Percentiles rank a stretch among this genome's conserved stretches.
Evolutionary conservation across 208 protist species (phyloP).

Genomic region (Leishmania mexicana): DNA sequence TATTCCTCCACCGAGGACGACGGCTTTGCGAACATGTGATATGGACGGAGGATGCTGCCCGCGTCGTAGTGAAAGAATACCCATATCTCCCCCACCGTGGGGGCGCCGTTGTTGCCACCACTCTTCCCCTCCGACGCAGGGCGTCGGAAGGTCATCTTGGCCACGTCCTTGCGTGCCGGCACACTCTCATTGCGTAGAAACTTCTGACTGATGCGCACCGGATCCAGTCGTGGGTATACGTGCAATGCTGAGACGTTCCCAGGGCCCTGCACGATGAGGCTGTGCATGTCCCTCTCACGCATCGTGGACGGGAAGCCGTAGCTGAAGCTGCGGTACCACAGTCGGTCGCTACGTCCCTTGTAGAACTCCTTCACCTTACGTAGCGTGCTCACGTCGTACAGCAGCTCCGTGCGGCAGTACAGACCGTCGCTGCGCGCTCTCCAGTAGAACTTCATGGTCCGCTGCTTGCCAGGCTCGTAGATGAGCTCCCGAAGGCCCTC

Average conservation of each 20-base stretch:
- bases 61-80: conserved; percentile 83
- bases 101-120: not conserved
- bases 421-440: conserved; percentile 85
- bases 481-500: conserved; percentile 75
- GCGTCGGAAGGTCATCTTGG: conserved; percentile 75
- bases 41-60: conserved; percentile 78
- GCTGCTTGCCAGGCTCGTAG: conserved; percentile 63
- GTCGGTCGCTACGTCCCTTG: conserved; percentile 66
- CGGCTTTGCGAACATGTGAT: conserved; percentile 80
- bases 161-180: conserved; percentile 59
- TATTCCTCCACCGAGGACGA: conserved; percentile 78
- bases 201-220: conserved; percentile 86
- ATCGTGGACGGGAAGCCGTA: conserved; percentile 50
- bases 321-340: conserved; percentile 82
- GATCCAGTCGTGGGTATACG: conserved; percentile 68
- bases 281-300: conserved; percentile 41
- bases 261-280: conserved; percentile 28
- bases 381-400: conserved; percentile 60
- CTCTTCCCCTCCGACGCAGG: conserved; percentile 25
- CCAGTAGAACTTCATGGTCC: conserved; percentile 89
- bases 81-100: conserved; percentile 74
- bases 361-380: conserved; percentile 90
- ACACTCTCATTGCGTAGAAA: conserved; percentile 59
- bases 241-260: conserved; percentile 31
- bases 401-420: conserved; percentile 71